Percentiles rank a stretch among this genome's conserved stretches.
phyloP scores from a whole-genome alignment of 108 stramenopile species.

The Licmophora abbreviata region DNA sequence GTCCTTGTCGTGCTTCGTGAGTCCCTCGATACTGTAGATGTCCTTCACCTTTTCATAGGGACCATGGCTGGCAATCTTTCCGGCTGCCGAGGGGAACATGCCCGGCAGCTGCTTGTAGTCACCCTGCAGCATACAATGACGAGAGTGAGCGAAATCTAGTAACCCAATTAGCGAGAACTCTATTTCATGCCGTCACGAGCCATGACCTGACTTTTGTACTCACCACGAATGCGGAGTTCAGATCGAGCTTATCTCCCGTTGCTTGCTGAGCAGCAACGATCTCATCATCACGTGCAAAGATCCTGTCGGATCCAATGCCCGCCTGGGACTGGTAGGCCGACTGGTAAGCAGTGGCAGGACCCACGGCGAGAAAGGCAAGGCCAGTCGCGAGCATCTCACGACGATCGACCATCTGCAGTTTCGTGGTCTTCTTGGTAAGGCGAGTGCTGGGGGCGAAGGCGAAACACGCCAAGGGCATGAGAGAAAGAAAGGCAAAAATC shows the following conservation, averaged over 20 bases:
- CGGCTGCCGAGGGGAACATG: constrained; percentile 51
- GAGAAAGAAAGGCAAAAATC: background rate
- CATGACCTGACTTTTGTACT: constrained; percentile 7
- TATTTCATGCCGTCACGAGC: background rate
- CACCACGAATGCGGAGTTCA: constrained; percentile 62
- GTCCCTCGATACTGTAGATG: constrained; percentile 52
- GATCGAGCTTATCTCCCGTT: constrained; percentile 45
- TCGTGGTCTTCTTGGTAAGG: background rate
- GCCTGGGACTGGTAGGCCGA: no score
- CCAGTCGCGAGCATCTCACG: no score
- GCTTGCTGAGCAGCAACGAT: constrained; percentile 44
- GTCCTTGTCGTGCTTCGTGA: constrained; percentile 44
- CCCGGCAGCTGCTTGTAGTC: constrained; percentile 61
- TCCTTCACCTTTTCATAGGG: constrained; percentile 51
- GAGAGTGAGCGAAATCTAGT: background rate
- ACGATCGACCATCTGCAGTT: background rate
- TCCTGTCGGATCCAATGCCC: no score
- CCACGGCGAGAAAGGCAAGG: no score
- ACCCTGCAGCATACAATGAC: constrained; percentile 14
- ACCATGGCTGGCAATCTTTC: constrained; percentile 60
- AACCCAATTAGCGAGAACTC: background rate
- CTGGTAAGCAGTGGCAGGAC: no score
- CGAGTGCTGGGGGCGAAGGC: background rate
- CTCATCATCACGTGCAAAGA: no score
- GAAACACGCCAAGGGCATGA: background rate